Conservation (phyloP, 1,284 basidiomycete genomes). For the Anthracocystis panici-leucophaei region DNA sequence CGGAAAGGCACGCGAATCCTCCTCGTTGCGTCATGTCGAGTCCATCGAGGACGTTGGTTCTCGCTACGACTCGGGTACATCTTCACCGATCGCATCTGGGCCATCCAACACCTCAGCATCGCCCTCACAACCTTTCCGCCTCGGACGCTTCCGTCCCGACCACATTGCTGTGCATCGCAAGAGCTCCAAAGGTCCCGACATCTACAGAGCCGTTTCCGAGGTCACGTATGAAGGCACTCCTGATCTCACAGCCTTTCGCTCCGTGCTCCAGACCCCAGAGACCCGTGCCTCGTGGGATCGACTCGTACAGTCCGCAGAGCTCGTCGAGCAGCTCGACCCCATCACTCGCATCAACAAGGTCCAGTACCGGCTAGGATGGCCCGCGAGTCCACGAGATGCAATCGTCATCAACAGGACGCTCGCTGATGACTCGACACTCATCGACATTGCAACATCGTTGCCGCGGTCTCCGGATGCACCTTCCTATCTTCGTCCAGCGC, state of each 20-base stretch:
- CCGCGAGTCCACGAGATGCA: slow-evolving; percentile 77
- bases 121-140: slow-evolving; percentile 20
- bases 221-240: slow-evolving; percentile 76
- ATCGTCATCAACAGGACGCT: slow-evolving; percentile 50
- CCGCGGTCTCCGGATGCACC: slow-evolving; percentile 93
- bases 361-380: slow-evolving; percentile 93
- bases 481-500: slow-evolving; percentile 89
- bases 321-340: slow-evolving; percentile 87
- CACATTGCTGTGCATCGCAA: slow-evolving; percentile 71
- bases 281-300: slow-evolving; percentile 82
- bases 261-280: slow-evolving; percentile 85
- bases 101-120: slow-evolving; percentile 9
- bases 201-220: slow-evolving; percentile 86
- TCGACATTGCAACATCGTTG: slow-evolving; percentile 94
- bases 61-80: slow-evolving; percentile 10
- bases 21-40: slow-evolving; percentile 38
- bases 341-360: slow-evolving; percentile 87
- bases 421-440: slow-evolving; percentile 74
- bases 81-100: slow-evolving; percentile 5
- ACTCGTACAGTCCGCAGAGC: slow-evolving; percentile 84
- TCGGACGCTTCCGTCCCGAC: slow-evolving; percentile 62
- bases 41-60: slow-evolving; percentile 32
- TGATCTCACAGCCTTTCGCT: slow-evolving; percentile 83
- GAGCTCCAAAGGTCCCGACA: slow-evolving; percentile 75
- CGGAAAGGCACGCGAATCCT: slow-evolving; percentile 28